Evolutionary conservation across 2,329 filamentous ascomycete genomes (phyloP), one percentile per base, ranked within the genome.

Genomic region (Stylonectria norvegica): DNA sequence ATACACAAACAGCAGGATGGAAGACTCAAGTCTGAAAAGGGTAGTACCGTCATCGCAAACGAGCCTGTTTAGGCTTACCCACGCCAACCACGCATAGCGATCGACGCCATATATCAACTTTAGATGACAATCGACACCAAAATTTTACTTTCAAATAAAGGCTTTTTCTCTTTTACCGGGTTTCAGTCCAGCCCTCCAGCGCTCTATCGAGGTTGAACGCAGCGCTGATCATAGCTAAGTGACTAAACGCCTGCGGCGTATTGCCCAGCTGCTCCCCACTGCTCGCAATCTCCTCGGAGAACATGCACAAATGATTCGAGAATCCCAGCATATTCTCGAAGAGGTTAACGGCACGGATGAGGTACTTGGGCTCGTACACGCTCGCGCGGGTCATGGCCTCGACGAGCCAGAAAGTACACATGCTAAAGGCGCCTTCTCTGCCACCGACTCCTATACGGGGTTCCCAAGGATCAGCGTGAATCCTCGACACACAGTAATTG

Each of bases 361-460:
- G 66, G 50, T 86, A 85, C 48, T 77, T 81, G n/a, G 70, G 68
- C 49, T 86, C 79, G 59, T 85, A 83, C 34, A 72, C 67, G 50
- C 75, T 68, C 49, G 84, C 84, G 20, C 85, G 74, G 20, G 84
- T 86, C 65, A 89, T 74, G 17, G 85, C 84, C 63, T 89, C 86
- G 10, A 89, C 83, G 1, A 89, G 76, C 86, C 86, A 89, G 60
- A 89, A 89, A 1, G 85, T 89, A 57, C 85, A 88, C 84, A 89
- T 89, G 56, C 76, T 81, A 58, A 89, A 89, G 15, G 85, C 84
- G 16, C 86, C 86, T 63, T 89, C 85, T 36, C 76, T 72, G 14
- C 85, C 85, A 25, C 84, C 83, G 7, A 89, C 83, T 20, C 84
- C 83, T 85, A 49, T 29, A 42, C 17, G 18, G 33, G 9, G 29